Evolutionary conservation across 306 rosid species (phyloP).

Genomic region (Canavalia gladiata): DNA sequence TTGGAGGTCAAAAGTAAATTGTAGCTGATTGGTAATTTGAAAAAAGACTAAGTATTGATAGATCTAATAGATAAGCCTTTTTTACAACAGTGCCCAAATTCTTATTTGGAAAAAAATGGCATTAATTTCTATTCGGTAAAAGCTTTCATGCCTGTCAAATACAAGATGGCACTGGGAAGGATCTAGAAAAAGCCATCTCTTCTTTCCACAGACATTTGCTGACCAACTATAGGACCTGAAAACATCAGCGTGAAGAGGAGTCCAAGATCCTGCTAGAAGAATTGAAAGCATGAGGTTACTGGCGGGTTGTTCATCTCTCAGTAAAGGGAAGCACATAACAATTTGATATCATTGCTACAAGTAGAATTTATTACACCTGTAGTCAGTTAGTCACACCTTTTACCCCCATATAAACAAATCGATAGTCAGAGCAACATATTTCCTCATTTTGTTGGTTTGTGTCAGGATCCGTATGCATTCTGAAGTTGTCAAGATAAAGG

Average conservation of each 20-base stretch:
- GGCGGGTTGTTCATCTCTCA: slow-evolving; percentile 32
- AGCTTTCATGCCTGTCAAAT: slow-evolving; percentile 76
- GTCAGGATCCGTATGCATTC: slow-evolving; percentile 70
- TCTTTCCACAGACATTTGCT: slow-evolving; percentile 90
- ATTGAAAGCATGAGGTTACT: slow-evolving; percentile 44
- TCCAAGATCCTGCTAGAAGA: slow-evolving; percentile 87
- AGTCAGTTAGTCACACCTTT: slow-evolving; percentile 70
- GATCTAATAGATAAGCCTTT: not conserved
- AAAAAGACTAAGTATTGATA: slow-evolving; percentile 11
- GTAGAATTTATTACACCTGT: slow-evolving; percentile 12
- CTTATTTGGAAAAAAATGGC: slow-evolving; percentile 16
- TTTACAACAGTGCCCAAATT: not conserved
- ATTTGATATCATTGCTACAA: not conserved
- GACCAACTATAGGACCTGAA: slow-evolving; percentile 98
- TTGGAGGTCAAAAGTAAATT: not conserved
- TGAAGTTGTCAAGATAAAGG: slow-evolving; percentile 81
- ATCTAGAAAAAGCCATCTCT: slow-evolving; percentile 86
- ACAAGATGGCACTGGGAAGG: slow-evolving; percentile 84
- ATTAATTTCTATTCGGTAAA: slow-evolving; percentile 34
- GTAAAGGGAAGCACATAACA: slow-evolving; percentile 33
- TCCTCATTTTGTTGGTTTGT: slow-evolving; percentile 63
- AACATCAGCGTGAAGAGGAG: slow-evolving; percentile 98
- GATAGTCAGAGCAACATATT: slow-evolving; percentile 93
- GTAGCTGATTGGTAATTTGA: slow-evolving; percentile 4
- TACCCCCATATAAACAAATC: slow-evolving; percentile 91